Percentiles rank a stretch among this genome's conserved stretches.
Conservation (phyloP, 1,139 yeast species). For the Nakaseomyces uthaithaninus region DNA sequence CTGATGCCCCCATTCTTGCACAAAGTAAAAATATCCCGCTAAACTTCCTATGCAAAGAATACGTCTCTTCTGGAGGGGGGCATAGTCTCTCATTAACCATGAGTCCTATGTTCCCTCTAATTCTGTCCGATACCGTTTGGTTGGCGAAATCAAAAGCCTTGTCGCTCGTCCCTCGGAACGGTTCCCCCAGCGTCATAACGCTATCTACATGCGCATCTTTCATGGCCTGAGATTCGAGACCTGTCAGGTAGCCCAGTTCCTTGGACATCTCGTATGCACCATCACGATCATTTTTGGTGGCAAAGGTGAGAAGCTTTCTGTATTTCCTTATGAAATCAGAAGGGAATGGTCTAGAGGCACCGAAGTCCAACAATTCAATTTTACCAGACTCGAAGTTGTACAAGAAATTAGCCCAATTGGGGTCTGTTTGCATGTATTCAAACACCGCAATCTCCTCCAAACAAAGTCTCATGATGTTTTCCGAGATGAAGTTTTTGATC, state of each 20-base stretch:
- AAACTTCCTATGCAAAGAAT: slow-evolving; percentile 85
- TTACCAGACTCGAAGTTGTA: slow-evolving; percentile 58
- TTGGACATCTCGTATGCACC: slow-evolving; percentile 58
- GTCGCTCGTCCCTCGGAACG: slow-evolving; percentile 52
- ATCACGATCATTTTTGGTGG: slow-evolving; percentile 60
- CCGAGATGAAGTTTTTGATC: slow-evolving; percentile 72
- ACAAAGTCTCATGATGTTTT: slow-evolving; percentile 80
- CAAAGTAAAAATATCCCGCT: slow-evolving; percentile 91
- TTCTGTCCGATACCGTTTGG: slow-evolving; percentile 92
- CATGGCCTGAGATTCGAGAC: slow-evolving; percentile 82
- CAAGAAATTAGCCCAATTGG: slow-evolving; percentile 97
- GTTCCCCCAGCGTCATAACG: slow-evolving; percentile 85
- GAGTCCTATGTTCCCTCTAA: slow-evolving; percentile 71
- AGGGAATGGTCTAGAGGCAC: slow-evolving; percentile 80
- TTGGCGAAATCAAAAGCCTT: slow-evolving; percentile 62
- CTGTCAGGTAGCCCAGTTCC: slow-evolving; percentile 83
- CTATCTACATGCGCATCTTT: slow-evolving; percentile 87
- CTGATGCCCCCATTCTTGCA: slow-evolving; percentile 73
- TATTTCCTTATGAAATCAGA: slow-evolving; percentile 63
- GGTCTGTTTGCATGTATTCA: slow-evolving; percentile 96
- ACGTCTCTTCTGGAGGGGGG: slow-evolving; percentile 98
- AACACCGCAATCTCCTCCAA: slow-evolving; percentile 75
- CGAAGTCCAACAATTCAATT: slow-evolving; percentile 86
- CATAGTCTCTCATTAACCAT: slow-evolving; percentile 89
- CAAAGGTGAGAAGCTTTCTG: slow-evolving; percentile 65